Evolutionary conservation across 495 filamentous ascomycete genomes (phyloP), one percentile per base, ranked within the genome.

Genomic region (Aspergillus coremiiformis): DNA sequence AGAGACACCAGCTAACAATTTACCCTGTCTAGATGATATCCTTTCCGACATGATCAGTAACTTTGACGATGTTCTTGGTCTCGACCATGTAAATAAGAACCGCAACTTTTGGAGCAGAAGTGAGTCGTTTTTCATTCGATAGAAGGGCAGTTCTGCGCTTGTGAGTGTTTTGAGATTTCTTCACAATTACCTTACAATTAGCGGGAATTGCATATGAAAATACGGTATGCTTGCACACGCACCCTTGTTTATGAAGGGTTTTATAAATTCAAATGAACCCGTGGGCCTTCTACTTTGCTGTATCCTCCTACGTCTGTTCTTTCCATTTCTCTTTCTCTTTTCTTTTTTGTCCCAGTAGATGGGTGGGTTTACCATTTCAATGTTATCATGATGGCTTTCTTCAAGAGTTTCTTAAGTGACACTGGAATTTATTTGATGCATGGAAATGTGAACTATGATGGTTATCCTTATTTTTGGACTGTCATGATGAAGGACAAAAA

Each of bases 31-130:
- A 96, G 93, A 93, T 59, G 87, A 95, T 56, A 77, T 93, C 17
- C 78, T 96, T 17, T 87, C 80, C 51, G 87, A 95, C 35, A 72
- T 89, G 51, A 76, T 83, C 14, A 70, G 69, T 8, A 75, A 74
- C 22, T 68, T 79, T 11, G 90, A 96, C 44, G 94, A 97, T 58
- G 69, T 79, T 47, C 82, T 99, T 35, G 93, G 90, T 20, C 74
- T 99, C 46, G 94, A 99, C 65, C 92, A 99, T 68, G 75, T 83
- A 47, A 92, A 95, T 71, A 89, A 84, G 70, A 75, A 69, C 44
- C 66, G 75, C 37, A 77, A 68, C 58, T 78, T 80, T 58, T 83
- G 78, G 75, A 73, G 66, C 55, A 75, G 78, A 57, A 75, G 75
- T 33, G 83, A 86, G 61, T 79, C 78, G 47, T 82, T 86, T 60